Conservation (phyloP, 169 alveolate genomes). For the Plasmodium vinckei region DNA sequence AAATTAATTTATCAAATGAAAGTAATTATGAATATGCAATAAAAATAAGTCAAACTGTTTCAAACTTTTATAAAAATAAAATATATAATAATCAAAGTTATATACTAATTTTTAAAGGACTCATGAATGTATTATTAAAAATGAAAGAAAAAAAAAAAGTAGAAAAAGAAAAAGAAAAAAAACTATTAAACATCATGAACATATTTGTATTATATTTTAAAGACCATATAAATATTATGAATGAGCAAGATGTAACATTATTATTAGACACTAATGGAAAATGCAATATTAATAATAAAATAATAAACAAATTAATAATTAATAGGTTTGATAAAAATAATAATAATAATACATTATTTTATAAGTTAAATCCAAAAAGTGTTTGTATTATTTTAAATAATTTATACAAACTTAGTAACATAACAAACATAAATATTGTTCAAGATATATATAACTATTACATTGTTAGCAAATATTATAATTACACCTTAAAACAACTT, state of each 20-base stretch:
- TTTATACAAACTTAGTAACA: constrained; percentile 4
- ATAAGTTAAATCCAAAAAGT: constrained; percentile 30
- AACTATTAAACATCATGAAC: background rate
- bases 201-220: constrained; percentile 27
- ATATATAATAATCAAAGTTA: constrained; percentile 61
- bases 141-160: constrained; percentile 20
- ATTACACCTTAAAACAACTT: constrained; percentile 15
- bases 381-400: constrained; percentile 50
- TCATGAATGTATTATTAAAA: constrained; percentile 22
- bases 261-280: constrained; percentile 37
- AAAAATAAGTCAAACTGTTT: background rate
- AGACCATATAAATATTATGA: constrained; percentile 26
- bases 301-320: constrained; percentile 11
- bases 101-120: constrained; percentile 51
- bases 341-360: constrained; percentile 24
- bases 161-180: constrained; percentile 5
- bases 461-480: constrained; percentile 9
- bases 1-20: background rate
- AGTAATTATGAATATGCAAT: constrained; percentile 20
- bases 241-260: constrained; percentile 64
- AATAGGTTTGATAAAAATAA: constrained; percentile 5
- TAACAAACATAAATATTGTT: background rate
- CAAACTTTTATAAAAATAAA: constrained; percentile 3
- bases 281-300: constrained; percentile 14
- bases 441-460: constrained; percentile 31